phyloP scores from a whole-genome alignment of 78 protist species.

The Dictyostelium capitatum region DNA sequence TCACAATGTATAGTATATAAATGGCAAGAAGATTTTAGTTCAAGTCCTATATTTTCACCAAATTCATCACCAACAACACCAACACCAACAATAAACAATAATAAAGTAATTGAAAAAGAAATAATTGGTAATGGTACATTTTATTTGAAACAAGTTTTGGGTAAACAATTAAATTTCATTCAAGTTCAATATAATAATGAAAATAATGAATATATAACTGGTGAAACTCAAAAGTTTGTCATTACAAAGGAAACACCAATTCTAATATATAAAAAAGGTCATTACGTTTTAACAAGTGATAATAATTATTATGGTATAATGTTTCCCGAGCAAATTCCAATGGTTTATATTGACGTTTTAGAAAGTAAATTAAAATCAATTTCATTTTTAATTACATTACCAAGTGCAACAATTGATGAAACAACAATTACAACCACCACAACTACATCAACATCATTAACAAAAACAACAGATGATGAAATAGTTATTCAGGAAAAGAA shows the following conservation, averaged over 20 bases:
- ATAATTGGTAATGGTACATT: slow-evolving; percentile 42
- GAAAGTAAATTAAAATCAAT: slow-evolving; percentile 8
- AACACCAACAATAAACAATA: neutral
- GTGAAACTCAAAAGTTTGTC: neutral
- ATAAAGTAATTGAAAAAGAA: slow-evolving; percentile 31
- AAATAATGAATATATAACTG: neutral
- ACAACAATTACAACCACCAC: slow-evolving; percentile 2
- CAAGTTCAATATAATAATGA: neutral
- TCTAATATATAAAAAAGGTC: slow-evolving; percentile 17
- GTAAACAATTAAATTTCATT: slow-evolving; percentile 14
- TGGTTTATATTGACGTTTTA: slow-evolving; percentile 37
- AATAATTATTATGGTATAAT: slow-evolving; percentile 25
- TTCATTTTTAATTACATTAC: neutral
- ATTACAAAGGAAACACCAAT: slow-evolving; percentile 39
- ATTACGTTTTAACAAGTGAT: slow-evolving; percentile 23
- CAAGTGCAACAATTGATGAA: neutral
- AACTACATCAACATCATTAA: neutral
- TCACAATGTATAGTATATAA: slow-evolving; percentile 18
- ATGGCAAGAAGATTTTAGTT: slow-evolving; percentile 32
- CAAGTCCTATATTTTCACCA: neutral
- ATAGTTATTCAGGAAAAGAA: neutral
- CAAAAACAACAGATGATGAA: neutral
- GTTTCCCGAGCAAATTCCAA: slow-evolving; percentile 30
- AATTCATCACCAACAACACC: neutral
- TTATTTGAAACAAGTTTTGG: neutral